Evolutionary conservation across 2,329 filamentous ascomycete species (phyloP).

Genomic region (Scedosporium aurantiacum): DNA sequence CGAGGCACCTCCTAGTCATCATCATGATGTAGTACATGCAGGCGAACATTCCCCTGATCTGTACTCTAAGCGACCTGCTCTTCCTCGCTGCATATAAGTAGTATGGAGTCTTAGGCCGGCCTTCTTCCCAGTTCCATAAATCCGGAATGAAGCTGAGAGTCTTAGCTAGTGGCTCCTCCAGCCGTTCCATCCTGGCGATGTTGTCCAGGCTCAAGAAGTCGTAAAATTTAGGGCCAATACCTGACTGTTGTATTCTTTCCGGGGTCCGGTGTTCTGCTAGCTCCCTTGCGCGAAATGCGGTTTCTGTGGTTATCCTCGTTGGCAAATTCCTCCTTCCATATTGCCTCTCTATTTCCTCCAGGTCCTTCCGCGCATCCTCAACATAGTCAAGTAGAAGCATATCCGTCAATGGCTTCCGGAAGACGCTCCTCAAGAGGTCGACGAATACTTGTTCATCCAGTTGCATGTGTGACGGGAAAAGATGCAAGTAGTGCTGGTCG

Average conservation of each 20-base stretch:
- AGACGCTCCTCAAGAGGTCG: not conserved
- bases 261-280: too few relatives aligned
- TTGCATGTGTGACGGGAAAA: not conserved
- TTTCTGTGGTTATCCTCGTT: not conserved
- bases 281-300: too few relatives aligned
- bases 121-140: not conserved
- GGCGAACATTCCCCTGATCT: not conserved
- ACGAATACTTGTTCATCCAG: not conserved
- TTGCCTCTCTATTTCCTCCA: not conserved
- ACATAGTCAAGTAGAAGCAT: not conserved
- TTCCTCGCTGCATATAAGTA: not conserved
- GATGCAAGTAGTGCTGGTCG: not conserved
- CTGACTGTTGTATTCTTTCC: too few relatives aligned
- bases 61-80: not conserved
- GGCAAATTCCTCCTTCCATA: not conserved
- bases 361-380: not conserved
- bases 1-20: not conserved
- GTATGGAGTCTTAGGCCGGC: too few relatives aligned
- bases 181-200: too few relatives aligned
- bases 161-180: too few relatives aligned
- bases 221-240: too few relatives aligned
- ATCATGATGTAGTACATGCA: not conserved
- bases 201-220: too few relatives aligned
- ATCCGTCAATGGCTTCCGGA: not conserved
- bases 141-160: not conserved